Evolutionary conservation across 2,329 filamentous ascomycete species (phyloP).

Genomic region (Colletotrichum navitas): DNA sequence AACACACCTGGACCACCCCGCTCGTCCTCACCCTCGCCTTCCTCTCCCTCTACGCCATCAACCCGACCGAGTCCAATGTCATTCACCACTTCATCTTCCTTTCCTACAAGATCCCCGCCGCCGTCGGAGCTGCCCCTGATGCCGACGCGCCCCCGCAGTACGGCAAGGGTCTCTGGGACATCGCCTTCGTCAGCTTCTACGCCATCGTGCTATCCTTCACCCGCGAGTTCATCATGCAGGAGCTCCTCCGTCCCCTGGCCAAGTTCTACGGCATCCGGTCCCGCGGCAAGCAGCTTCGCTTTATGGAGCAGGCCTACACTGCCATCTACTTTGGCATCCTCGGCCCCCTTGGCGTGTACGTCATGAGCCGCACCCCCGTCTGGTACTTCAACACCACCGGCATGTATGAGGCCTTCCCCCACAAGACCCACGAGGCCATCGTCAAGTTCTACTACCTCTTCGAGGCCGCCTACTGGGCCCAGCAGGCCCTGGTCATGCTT

Average conservation of each 20-base stretch:
- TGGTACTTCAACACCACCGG: constrained; percentile 81
- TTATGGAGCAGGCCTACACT: constrained; percentile 83
- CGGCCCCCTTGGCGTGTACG: constrained; percentile 76
- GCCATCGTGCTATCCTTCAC: constrained; percentile 78
- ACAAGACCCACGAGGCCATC: constrained; percentile 71
- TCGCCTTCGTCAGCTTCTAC: constrained; percentile 80
- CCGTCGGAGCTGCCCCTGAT: constrained; percentile 45
- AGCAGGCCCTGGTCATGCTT: constrained; percentile 78
- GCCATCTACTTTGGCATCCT: constrained; percentile 77
- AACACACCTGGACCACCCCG: constrained; percentile 58
- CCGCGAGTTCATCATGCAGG: constrained; percentile 81
- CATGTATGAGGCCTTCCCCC: constrained; percentile 80
- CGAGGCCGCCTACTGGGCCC: constrained; percentile 80
- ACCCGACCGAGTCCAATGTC: constrained; percentile 74
- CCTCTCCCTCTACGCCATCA: constrained; percentile 69
- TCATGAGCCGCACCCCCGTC: constrained; percentile 77
- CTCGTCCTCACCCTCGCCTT: constrained; percentile 68
- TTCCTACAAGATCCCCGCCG: constrained; percentile 72
- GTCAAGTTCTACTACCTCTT: constrained; percentile 84
- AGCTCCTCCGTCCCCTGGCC: constrained; percentile 74
- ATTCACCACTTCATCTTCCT: constrained; percentile 76
- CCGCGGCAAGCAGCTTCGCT: constrained; percentile 74
- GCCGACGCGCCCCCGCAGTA: constrained; percentile 66
- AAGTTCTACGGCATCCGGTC: constrained; percentile 68
- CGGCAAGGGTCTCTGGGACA: constrained; percentile 76